Evolutionary conservation across 768 basidiomycete genomes (phyloP), one percentile per base, ranked within the genome.

Genomic region (Megacollybia marginata): DNA sequence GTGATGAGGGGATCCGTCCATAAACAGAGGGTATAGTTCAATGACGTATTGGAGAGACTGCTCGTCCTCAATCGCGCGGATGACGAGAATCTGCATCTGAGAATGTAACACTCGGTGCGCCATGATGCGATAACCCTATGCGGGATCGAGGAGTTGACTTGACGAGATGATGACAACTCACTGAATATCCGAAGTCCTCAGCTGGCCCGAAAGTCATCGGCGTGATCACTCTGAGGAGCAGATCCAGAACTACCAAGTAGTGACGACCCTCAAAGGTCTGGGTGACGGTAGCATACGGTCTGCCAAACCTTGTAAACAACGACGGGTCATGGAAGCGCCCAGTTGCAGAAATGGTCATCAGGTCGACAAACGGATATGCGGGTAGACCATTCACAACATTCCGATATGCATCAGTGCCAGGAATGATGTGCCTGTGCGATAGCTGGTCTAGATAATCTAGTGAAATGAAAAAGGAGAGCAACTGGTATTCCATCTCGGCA

Each of bases 101-200:
- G 65, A 62, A 2, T 80, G 79, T 33, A 81, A 58, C 20, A 75
- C 68, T 31, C 78, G 74, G 45, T 79, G 62, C n/a, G 71, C 75
- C 48, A 69, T 71, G 51, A 84, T 76, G 19, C 65, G 64, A 55
- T 79, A 74, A 23, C 64, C 62, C 79, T 79, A 48, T 19, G 19
- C 56, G 46, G 16, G 28, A 33, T 20, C 10, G 16, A 20, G 38
- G n/a, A 20, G 42, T 4, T 18, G 45, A 11, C 28, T 20, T 6
- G 33, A 28, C 4, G 38, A 54, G 19, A 52, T 48, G 5, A 35
- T 11, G 15, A 33, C 16, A 36, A 18, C 23, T 38, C 15, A n/a
- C 8, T 15, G 11, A 40, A 32, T 35, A n/a, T n/a, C 38, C 9
- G 38, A 57, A 59, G 33, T 52, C 49, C 28, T 60, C 56, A 42